Conservation (phyloP, 768 basidiomycete species). For the Lactarius akahatsu region DNA sequence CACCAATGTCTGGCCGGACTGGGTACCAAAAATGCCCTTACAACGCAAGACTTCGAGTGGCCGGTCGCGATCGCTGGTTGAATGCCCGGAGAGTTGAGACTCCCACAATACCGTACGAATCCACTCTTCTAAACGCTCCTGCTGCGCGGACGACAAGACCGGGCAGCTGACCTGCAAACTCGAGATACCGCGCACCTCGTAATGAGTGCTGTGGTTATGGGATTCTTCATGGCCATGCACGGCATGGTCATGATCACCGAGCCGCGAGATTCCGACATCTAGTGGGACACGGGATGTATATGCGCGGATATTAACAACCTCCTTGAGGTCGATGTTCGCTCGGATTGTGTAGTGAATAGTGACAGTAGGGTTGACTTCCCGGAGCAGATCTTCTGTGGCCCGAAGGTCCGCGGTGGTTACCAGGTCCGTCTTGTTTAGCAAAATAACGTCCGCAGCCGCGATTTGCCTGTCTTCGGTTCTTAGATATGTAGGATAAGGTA, state of each 20-base stretch:
- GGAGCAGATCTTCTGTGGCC: constrained; percentile 59
- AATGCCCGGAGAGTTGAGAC: constrained; percentile 45
- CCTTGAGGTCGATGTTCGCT: constrained; percentile 68
- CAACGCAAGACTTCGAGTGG: constrained; percentile 72
- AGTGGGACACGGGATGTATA: constrained; percentile 55
- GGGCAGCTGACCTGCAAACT: constrained; percentile 74
- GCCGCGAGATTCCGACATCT: constrained; percentile 28
- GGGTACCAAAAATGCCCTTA: constrained; percentile 73
- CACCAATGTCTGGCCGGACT: constrained; percentile 60
- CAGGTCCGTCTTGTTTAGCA: constrained; percentile 91
- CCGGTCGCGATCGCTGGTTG: constrained; percentile 12
- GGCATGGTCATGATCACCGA: constrained; percentile 37
- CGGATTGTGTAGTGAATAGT: constrained; percentile 70
- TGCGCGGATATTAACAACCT: constrained; percentile 79
- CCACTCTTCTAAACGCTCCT: constrained; percentile 70
- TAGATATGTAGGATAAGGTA: not conserved
- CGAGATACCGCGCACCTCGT: constrained; percentile 79
- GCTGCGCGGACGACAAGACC: constrained; percentile 46
- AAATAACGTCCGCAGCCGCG: constrained; percentile 85
- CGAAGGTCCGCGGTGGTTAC: constrained; percentile 47
- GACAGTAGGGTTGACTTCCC: constrained; percentile 75
- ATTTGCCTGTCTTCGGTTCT: constrained; percentile 66
- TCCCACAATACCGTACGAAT: constrained; percentile 86
- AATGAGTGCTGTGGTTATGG: constrained; percentile 45
- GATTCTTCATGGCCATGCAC: constrained; percentile 32